Evolutionary conservation across 192 early-diverging fungal genomes (phyloP), one percentile per base, ranked within the genome.

Genomic region (Nowakowskiella sp.): DNA sequence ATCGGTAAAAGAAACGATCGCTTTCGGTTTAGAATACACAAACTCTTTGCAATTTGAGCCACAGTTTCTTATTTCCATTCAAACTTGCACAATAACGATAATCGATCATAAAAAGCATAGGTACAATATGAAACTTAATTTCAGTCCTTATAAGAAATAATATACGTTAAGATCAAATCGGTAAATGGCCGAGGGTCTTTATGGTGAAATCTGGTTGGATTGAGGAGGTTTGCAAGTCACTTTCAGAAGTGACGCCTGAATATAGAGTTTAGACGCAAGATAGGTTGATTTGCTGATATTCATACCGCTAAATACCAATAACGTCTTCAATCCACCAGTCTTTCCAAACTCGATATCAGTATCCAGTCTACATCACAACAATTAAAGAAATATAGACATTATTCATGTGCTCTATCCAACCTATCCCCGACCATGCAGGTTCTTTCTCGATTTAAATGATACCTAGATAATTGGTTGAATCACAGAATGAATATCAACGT

Each of bases 351-450:
- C 78, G 57, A 99, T 92, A 66, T 99, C 95, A 2, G 95, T 99
- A 65, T 94, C 87, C 31, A 97, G 70, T 24, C 91, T 66, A 36
- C 3, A 29, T 5, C 16, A 34, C 5, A 7, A 31, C 19, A 23
- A 19, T 29, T 22, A 55, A 32, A n/a, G 27, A 31, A 16, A 27
- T 4, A 55, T 1, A 30, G 25, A 9, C 1, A 51, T 19, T 26
- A 55, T 51, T 13, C n/a, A 55, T 51, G 19, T 16, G 24, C 50
- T 9, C 54, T 7, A 1, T 25, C 55, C 22, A 44, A 61, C 61
- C 68, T 75, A 62, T 99, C 95, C 23, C 95, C 95, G 34, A 99
- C 84, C 95, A 99, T 99, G 67, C 87, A 92, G 3, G 92, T 91
- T 42, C 85, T 70, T 7, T 65, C 44, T 0, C 78, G 82, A 51